phyloP scores from a whole-genome alignment of 2,329 filamentous ascomycete species.

The Apiospora aurea region DNA sequence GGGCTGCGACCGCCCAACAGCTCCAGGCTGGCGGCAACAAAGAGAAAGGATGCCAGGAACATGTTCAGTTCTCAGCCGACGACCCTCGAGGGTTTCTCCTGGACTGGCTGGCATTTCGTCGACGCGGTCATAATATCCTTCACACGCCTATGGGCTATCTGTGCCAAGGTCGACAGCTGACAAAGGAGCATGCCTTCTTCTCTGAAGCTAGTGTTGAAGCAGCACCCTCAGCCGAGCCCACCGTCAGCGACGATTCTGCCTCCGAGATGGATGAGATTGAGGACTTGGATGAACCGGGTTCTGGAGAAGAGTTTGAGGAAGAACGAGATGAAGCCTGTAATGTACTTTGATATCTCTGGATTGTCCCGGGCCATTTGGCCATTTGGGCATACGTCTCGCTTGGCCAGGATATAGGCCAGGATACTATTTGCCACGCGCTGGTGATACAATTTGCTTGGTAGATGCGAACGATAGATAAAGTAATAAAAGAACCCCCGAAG shows the following conservation, averaged over 20 bases:
- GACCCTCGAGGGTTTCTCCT: slow-evolving; percentile 51
- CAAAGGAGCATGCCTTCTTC: background rate
- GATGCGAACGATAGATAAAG: background rate
- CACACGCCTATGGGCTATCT: slow-evolving; percentile 64
- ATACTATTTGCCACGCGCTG: background rate
- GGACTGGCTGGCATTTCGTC: slow-evolving; percentile 63
- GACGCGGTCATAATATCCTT: slow-evolving; percentile 62
- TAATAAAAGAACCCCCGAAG: background rate
- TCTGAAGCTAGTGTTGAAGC: background rate
- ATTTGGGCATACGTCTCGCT: background rate
- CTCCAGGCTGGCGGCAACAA: background rate
- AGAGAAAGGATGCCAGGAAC: background rate
- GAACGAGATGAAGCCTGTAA: background rate
- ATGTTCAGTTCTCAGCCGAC: background rate
- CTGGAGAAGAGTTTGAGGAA: background rate
- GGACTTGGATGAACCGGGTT: background rate
- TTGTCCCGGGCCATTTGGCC: background rate
- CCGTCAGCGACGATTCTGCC: background rate
- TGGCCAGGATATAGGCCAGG: background rate
- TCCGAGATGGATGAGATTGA: background rate
- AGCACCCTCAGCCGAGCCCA: background rate
- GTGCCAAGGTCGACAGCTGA: slow-evolving; percentile 9
- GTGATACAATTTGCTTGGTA: background rate
- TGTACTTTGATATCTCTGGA: background rate
- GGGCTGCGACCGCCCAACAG: background rate